Evolutionary conservation across 2,329 filamentous ascomycete genomes (phyloP).

Genomic region (Arachnomyces sp.): DNA sequence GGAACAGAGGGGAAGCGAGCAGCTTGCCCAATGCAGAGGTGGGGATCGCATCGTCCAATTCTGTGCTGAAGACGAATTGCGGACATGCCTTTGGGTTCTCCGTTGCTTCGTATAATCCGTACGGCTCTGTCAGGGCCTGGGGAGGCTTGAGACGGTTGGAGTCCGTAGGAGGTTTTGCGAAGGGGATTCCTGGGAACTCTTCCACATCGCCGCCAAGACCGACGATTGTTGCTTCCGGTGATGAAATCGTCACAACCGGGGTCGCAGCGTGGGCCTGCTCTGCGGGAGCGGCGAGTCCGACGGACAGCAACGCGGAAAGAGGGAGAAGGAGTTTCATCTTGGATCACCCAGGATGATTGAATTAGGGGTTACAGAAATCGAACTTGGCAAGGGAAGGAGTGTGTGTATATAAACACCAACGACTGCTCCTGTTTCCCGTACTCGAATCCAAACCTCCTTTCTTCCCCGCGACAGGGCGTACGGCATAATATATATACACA

Average conservation of each 20-base stretch:
- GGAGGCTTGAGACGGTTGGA: conserved; percentile 61
- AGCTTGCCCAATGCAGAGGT: conserved; percentile 43
- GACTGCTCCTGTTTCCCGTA: too few species aligned
- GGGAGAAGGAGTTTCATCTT: too few species aligned
- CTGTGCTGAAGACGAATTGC: conserved; percentile 57
- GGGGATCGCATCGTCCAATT: conserved; percentile 29
- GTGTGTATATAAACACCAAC: too few species aligned
- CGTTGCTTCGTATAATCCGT: conserved; percentile 56
- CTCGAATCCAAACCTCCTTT: too few species aligned
- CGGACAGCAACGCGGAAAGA: too few species aligned
- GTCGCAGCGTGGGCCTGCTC: conserved; percentile 38
- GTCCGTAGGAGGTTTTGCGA: conserved; percentile 60
- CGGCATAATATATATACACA: too few species aligned
- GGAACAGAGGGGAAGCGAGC: conserved; percentile 50
- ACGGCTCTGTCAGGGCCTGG: conserved; percentile 45
- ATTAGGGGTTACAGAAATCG: too few species aligned
- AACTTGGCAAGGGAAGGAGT: too few species aligned
- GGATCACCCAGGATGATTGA: too few species aligned
- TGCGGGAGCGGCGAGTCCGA: conserved; percentile 9
- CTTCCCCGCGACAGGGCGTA: too few species aligned
- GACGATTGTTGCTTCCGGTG: conserved; percentile 46
- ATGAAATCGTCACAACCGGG: conserved; percentile 48
- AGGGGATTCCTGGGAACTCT: conserved; percentile 66
- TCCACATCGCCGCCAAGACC: conserved; percentile 49
- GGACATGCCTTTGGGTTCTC: conserved; percentile 56